These are phyloP conservation scores for Melanogaster broomeanus DNA, from an alignment of 768 basidiomycete genomes.

Conservation along the genomic window DNA sequence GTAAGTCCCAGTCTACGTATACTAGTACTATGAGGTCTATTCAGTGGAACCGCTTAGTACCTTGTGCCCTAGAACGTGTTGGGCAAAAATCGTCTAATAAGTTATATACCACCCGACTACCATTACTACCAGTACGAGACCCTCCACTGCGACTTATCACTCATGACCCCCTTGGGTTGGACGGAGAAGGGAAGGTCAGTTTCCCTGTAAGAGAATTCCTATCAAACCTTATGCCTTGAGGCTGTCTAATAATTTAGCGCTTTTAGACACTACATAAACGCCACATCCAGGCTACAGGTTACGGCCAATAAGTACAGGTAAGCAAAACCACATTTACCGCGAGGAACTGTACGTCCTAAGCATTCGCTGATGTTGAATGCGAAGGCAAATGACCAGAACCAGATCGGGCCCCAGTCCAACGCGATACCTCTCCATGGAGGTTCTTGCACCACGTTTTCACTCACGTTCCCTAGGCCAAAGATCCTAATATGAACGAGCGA, in stretches of 20 bases:
- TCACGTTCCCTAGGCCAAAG: background rate
- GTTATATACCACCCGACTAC: background rate
- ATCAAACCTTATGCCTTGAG: constrained; percentile 35
- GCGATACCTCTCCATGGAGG: background rate
- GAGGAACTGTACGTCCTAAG: constrained; percentile 1
- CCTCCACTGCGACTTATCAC: background rate
- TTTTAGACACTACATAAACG: constrained; percentile 11
- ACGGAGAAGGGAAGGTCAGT: constrained; percentile 5
- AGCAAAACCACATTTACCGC: background rate
- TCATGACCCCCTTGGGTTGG: constrained; percentile 16
- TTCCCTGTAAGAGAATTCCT: constrained; percentile 4
- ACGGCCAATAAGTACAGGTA: background rate
- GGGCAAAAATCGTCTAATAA: background rate
- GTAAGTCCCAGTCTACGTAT: too few species aligned
- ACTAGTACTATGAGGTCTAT: background rate
- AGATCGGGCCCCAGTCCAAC: background rate
- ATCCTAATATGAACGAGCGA: constrained; percentile 2
- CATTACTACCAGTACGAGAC: background rate
- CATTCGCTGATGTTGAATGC: constrained; percentile 22
- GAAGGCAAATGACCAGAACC: background rate
- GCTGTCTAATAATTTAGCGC: constrained; percentile 11
- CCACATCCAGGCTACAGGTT: constrained; percentile 16
- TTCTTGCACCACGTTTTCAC: background rate
- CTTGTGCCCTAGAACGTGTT: constrained; percentile 32
- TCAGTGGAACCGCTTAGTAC: constrained; percentile 19